Evolutionary conservation across 768 basidiomycete genomes (phyloP), one percentile per base, ranked within the genome.

Genomic region (Sistotremastrum niveocremeum): DNA sequence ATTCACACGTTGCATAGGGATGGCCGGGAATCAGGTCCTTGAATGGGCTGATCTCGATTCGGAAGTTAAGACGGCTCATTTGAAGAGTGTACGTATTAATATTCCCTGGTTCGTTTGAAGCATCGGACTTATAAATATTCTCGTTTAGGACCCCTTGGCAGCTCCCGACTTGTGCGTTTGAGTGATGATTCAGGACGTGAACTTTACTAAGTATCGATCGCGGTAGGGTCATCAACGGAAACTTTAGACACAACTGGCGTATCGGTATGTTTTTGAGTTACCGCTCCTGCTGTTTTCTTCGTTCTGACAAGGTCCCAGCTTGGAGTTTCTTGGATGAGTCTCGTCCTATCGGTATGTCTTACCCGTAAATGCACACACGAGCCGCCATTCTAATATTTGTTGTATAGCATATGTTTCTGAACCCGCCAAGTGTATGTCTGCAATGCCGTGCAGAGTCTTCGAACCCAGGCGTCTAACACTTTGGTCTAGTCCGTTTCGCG

Each of bases 11-110:
- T 20, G 20, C 20, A 20, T 20, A 56, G 60, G 61, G 10, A 77
- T 78, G 74, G 72, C 75, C 4, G 76, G 76, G 1, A 76, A 77
- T 52, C 76, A 79, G 56, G 77, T 79, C 1, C 53, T 79, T 12
- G 77, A 79, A 54, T 79, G 76, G 76, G 51, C 57, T 7, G 76
- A 77, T 53, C 58, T 80, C 35, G 76, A 77, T 53, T 68, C 70
- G 6, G 77, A 78, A 56, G 71, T 79, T 50, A 76, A 77, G 64
- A 76, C 76, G 3, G 64, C 57, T 12, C 57, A 59, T 32, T 46
- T 67, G 32, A 60, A 65, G 48, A 47, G 57, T 39, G 65, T 64
- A 29, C 38, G 62, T 47, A 2, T 4, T 32, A 39, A 5, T 12
- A 5, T 34, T n/a, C 40, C 20, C 20, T 20, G 20, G 20, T 20